Conservation (phyloP, 441 rosid species). For the Gossypium schwendimanii region DNA sequence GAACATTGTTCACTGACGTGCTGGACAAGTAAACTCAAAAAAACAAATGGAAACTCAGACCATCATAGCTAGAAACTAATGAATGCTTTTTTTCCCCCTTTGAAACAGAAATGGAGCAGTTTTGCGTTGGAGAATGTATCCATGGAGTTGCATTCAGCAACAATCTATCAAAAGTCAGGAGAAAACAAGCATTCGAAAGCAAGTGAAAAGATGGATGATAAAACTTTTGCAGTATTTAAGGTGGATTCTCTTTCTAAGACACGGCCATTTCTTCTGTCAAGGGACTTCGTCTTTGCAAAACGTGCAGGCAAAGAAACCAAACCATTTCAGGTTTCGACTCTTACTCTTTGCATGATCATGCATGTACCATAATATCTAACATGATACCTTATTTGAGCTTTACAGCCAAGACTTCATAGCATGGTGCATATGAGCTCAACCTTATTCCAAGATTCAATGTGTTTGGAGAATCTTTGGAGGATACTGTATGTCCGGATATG, state of each 20-base stretch:
- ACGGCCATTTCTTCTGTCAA: conserved; percentile 33
- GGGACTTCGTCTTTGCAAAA: conserved; percentile 36
- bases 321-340: conserved; percentile 26
- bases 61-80: neutral
- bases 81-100: neutral
- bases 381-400: neutral
- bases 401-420: neutral
- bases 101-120: conserved; percentile 34
- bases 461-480: too few species aligned
- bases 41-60: neutral
- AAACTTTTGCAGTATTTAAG: conserved; percentile 22
- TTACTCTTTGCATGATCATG: neutral
- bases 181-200: neutral
- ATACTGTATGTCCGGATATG: too few species aligned
- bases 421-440: neutral
- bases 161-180: neutral
- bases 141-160: conserved; percentile 19
- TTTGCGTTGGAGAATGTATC: conserved; percentile 20
- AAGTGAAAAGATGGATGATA: neutral
- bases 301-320: conserved; percentile 14
- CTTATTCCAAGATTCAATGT: too few species aligned
- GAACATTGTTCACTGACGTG: too few species aligned
- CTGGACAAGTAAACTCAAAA: neutral
- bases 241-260: conserved; percentile 17
- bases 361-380: neutral